Evolutionary conservation across 2,329 filamentous ascomycete species (phyloP), one percentile per base, ranked within the genome.

Genomic region (Nigrospora oryzae): DNA sequence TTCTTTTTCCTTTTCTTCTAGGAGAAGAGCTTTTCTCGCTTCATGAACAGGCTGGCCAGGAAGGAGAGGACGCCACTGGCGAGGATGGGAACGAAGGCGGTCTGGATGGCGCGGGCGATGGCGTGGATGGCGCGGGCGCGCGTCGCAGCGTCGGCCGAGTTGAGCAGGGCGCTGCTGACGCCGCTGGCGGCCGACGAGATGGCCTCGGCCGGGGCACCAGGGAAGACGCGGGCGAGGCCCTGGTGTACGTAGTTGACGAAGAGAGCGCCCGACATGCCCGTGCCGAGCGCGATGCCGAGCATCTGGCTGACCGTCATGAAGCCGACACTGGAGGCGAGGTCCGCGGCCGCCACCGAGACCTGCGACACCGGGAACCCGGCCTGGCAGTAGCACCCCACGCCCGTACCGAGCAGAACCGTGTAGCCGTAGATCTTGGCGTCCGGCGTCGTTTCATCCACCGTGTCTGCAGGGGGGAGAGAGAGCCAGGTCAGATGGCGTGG

Each of bases 321-420:
- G 2, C 63, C 61, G 11, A 69, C 60, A 3, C 57, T 61, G 11
- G 56, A 48, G 2, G 57, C 48, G 6, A 63, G 52, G 8, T 64
- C 53, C 3, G 52, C 34, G 3, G 57, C 51, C 2, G 49, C 32
- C 2, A 67, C 60, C 6, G 61, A 59, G 0, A 57, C 53, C 36
- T 63, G 59, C 0, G 56, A 59, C 11, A 69, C 57, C 1, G 63
- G 51, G 49, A 65, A 68, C 3, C 55, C 52, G 1, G 61, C 56
- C 38, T 64, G 59, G 3, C 63, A 52, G 36, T 53, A 63, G 4
- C 53, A 51, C 12, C 69, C 70, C 2, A 56, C 56, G 0, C 70
- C 69, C 8, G 66, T 49, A 1, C 64, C 70, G 1, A 71, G 46
- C 3, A 75, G 48, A 12, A 70, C 54, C 3, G 50, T 55, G 47